These are phyloP conservation scores for Cicer yamashitae DNA, from an alignment of 306 rosid species.

Conservation along the genomic window DNA sequence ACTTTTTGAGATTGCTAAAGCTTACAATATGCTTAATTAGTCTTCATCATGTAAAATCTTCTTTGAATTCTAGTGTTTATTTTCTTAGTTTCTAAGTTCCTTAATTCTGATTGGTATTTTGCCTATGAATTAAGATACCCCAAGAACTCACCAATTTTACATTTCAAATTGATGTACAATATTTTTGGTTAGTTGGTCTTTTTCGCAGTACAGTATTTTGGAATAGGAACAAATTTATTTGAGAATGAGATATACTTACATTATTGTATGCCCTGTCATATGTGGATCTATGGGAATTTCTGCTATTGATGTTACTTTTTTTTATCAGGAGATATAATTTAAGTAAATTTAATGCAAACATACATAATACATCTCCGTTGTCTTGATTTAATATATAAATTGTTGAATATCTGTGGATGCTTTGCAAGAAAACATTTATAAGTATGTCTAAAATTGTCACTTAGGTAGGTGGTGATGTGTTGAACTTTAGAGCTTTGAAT, in stretches of 20 bases:
- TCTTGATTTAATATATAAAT: background rate
- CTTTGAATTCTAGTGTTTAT: background rate
- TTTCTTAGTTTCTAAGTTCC: slow-evolving; percentile 4
- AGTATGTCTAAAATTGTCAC: background rate
- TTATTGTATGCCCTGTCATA: slow-evolving; percentile 10
- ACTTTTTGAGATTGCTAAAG: slow-evolving; percentile 13
- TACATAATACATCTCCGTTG: background rate
- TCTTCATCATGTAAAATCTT: slow-evolving; percentile 14
- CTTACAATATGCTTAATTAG: slow-evolving; percentile 16
- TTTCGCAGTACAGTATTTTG: slow-evolving; percentile 2
- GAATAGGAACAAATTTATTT: background rate
- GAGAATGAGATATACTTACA: background rate
- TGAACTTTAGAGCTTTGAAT: background rate
- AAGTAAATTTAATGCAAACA: slow-evolving; percentile 6
- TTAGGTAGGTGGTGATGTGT: background rate
- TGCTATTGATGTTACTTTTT: background rate
- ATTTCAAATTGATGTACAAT: slow-evolving; percentile 3
- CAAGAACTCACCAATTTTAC: background rate
- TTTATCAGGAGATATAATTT: background rate
- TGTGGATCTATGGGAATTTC: slow-evolving; percentile 23
- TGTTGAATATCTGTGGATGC: slow-evolving; percentile 11
- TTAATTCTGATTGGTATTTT: slow-evolving; percentile 10
- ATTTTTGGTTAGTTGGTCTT: slow-evolving; percentile 1
- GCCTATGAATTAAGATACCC: slow-evolving; percentile 1
- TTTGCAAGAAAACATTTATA: background rate